Percentiles rank a stretch among this genome's conserved stretches.
Evolutionary conservation across 768 basidiomycete species (phyloP).

Genomic region (Pluteus cervinus): DNA sequence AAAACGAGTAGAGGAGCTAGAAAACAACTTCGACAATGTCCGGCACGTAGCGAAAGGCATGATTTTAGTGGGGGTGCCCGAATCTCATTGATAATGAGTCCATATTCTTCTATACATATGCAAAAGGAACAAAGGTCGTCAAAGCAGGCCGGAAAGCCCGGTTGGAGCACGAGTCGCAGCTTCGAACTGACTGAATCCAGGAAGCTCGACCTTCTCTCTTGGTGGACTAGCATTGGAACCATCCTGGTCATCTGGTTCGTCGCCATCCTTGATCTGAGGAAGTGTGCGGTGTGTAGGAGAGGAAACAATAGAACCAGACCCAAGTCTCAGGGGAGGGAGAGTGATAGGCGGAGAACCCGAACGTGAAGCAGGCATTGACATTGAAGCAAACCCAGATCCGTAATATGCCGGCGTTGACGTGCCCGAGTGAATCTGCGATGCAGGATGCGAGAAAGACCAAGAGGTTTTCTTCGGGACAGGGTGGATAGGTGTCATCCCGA

Average conservation of each 20-base stretch:
- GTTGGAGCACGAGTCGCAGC: too few species aligned
- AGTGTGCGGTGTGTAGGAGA: slow-evolving; percentile 8
- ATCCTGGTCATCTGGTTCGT: slow-evolving; percentile 2
- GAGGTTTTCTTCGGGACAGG: slow-evolving; percentile 13
- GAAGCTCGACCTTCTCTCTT: slow-evolving; percentile 47
- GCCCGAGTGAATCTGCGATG: slow-evolving; percentile 1
- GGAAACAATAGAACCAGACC: too few species aligned
- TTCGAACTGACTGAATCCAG: slow-evolving; percentile 60
- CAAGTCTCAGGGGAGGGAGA: slow-evolving; percentile 65
- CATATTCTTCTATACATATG: too few species aligned
- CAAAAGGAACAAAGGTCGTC: too few species aligned
- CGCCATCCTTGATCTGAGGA: slow-evolving; percentile 4
- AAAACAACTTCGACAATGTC: too few species aligned
- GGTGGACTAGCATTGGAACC: slow-evolving; percentile 4
- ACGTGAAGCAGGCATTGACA: slow-evolving; percentile 51
- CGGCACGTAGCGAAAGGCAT: too few species aligned
- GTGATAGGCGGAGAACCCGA: slow-evolving; percentile 68
- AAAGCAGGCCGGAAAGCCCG: too few species aligned
- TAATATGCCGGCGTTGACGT: slow-evolving; percentile 6
- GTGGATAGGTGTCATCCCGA: slow-evolving; percentile 87
- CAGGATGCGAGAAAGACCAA: slow-evolving; percentile 1
- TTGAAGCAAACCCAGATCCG: slow-evolving; percentile 14
- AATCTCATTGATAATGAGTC: too few species aligned
- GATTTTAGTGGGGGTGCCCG: too few species aligned
- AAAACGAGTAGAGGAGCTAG: too few species aligned